Base-by-base conservation (phyloP, 306 rosid genomes). In the Fragaria ananassa region DNA sequence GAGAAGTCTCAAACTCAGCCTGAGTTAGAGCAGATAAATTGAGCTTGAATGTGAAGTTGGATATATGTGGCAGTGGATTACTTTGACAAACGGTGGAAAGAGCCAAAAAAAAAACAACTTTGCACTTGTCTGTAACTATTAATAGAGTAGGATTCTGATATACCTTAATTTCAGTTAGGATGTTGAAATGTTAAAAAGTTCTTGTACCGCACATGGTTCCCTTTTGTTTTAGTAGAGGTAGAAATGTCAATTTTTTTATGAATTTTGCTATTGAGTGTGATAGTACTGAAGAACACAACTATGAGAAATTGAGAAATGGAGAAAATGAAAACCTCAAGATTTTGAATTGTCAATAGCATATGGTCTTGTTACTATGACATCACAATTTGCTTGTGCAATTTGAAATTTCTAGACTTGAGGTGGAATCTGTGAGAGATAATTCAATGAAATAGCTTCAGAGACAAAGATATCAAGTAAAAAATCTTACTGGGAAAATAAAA, bases 1-100 rank as follows among this genome's bases (percentile, higher is more conserved):
- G 93, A 83, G 87, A 90, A 84, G 83, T 81, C 88, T 1, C 82
- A 65, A 27, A 64, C 88, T 76, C 70, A 88, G 64, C 54, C 78
- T 6, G 74, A 57, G 77, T 5, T 7, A 27, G 54, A 58, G 79
- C 64, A 71, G 84, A 70, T 74, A 84, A 86, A 70, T 35, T 37
- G 58, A 53, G 58, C 35, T 65, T 77, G 23, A 70, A 41, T 51
- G 34, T n/a, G 58, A 53, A 65, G 49, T 65, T 77, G 35, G 74
- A 41, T 62, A 56, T n/a, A 7, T 8, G 23, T 71, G 17, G 15
- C 56, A 17, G 72, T 75, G 49, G 60, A 61, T 65, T 61, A 29
- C 72, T 54, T 29, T 62, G 29, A 2, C 47, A 56, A 61, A 58
- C 10, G n/a, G 35, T 51, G 79, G 74, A 75, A 45, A 50, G 79